Evolutionary conservation across 768 basidiomycete species (phyloP), one percentile per base, ranked within the genome.

Genomic region (Lentinus brumalis): DNA sequence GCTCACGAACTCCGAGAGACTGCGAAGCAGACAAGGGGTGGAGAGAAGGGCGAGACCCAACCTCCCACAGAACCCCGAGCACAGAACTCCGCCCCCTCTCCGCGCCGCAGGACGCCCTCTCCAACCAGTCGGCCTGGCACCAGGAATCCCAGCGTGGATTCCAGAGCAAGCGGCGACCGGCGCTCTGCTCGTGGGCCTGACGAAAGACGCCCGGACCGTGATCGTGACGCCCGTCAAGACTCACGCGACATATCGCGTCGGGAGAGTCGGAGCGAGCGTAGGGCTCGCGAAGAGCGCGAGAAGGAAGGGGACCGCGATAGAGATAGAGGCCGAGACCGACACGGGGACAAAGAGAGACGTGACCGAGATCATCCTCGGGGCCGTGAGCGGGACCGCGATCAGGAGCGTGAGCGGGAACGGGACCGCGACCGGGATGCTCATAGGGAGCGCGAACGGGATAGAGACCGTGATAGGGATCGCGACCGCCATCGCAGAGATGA

Each of bases 1-100:
- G 90, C 91, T 1, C 89, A 92, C 66, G 91, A 91, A 67, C 79
- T 92, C 15, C 82, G 92, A 52, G 89, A 90, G 70, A 91, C 88
- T 2, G 91, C 91, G 6, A 89, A 87, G 67, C 87, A 89, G 68
- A 80, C 84, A 16, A 73, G 77, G 53, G 61, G 29, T 10, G 47
- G 66, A 63, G 66, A 83, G 32, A 80, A 81, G 50, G 78, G 75
- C 40, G 67, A 68, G 32, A 55, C 42, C 12, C 66, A 64, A 55
- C 67, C 61, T 40, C 69, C 64, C 5, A 67, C 67, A 15, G 81
- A 82, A 52, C 67, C 72, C 14, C 82, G 84, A 18, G 75, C 74
- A 64, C 81, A 80, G 77, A 67, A 81, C 82, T 59, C 76, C 76
- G 81, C 89, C 5, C 86, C 79, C 21, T 60, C 74, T 18, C 70